Base-by-base conservation (phyloP, 352 stramenopile species). In the Pythium brachiatum region DNA sequence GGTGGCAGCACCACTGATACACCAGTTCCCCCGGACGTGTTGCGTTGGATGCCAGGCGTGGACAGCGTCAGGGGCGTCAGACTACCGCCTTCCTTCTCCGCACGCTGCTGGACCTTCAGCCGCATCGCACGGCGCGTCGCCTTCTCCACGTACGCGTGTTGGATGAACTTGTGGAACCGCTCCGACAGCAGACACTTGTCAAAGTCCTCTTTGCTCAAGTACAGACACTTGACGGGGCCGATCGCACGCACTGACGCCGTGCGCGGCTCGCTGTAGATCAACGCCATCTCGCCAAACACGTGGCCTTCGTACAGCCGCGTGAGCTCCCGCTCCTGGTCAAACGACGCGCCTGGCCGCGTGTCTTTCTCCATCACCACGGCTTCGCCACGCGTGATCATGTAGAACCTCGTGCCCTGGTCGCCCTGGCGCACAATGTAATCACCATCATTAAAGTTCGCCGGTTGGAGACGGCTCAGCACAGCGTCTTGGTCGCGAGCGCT, bases 361-460 rank as follows among this genome's bases (percentile, higher is more conserved):
- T 86, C 77, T 15, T 79, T 86, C 60, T 96, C 85, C 21, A 74
- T 83, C 20, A 96, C 86, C 34, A 92, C 82, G 2, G 88, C 89
- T 31, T 95, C 88, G 20, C 89, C 89, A 18, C 85, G 75, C 29
- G 86, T 95, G 62, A 96, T 96, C 76, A 96, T 94, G 53, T 96
- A 96, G 39, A 96, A 96, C 27, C 86, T 79, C 47, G 78, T 88
- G 23, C 89, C 88, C 75, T 94, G 80, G 18, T 96, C 87, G 57
- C 89, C 89, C 60, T 96, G 86, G n/a, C 78, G 83, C 20, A 96
- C 85, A 71, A 96, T 95, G 67, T 89, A 94, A 53, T 96, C 89
- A 8, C 88, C 88, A 50, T 94, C 80, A 25, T 71, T 87, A 32
- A 95, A 95, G 56, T 93, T 93, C 27, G 86, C 74, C 15, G 88